Evolutionary conservation across 1,284 basidiomycete genomes (phyloP).

Genomic region (Tilletiopsis washingtonensis): DNA sequence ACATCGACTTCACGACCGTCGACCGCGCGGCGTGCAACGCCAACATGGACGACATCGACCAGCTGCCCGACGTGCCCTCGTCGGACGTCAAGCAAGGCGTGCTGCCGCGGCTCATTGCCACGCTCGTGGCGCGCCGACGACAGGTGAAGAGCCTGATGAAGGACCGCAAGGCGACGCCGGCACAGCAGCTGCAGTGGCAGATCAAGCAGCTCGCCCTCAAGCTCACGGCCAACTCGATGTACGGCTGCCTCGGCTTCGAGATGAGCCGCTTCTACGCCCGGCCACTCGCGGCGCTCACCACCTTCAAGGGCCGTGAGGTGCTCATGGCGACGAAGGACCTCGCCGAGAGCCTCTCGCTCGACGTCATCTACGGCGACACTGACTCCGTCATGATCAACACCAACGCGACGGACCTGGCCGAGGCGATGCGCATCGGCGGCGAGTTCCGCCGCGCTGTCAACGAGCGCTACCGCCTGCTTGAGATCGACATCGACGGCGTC

Average conservation of each 20-base stretch:
- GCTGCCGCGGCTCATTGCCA: conserved; percentile 88
- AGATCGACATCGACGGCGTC: conserved; percentile 91
- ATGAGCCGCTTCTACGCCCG: conserved; percentile 96
- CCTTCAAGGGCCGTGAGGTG: conserved; percentile 96
- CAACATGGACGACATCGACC: conserved; percentile 55
- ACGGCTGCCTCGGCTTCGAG: conserved; percentile 96
- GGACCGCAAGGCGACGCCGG: conserved; percentile 65
- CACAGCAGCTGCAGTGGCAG: conserved; percentile 79
- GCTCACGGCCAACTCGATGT: conserved; percentile 99
- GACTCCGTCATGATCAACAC: conserved; percentile 99
- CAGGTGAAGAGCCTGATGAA: conserved; percentile 96
- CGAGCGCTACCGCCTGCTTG: conserved; percentile 85
- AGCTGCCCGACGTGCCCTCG: conserved; percentile 79
- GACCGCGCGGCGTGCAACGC: conserved; percentile 51
- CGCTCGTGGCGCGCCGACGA: conserved; percentile 77
- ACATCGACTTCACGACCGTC: conserved; percentile 98
- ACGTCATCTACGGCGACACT: conserved; percentile 97
- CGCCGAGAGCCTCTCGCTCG: conserved; percentile 79
- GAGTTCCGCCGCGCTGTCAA: conserved; percentile 95
- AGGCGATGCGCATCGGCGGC: conserved; percentile 82
- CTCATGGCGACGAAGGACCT: conserved; percentile 85
- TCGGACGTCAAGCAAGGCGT: conserved; percentile 72
- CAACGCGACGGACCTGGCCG: conserved; percentile 74
- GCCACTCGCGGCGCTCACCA: conserved; percentile 89
- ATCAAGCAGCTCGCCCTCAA: conserved; percentile 97